phyloP scores from a whole-genome alignment of 192 early-diverging fungal genomes.

The Umbelopsis vinacea region DNA sequence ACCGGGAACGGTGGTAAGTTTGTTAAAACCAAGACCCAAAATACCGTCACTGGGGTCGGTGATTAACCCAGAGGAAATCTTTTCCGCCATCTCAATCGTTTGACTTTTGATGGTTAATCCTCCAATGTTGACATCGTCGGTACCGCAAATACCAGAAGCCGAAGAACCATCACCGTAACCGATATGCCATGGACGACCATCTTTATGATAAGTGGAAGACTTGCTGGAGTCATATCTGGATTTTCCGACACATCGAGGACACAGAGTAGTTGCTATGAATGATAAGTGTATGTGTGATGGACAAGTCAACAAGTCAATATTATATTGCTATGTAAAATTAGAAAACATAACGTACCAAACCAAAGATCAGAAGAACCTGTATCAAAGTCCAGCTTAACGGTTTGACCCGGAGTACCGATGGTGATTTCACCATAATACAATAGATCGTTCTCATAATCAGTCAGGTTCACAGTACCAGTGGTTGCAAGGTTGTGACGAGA shows the following conservation, averaged over 20 bases:
- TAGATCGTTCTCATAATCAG: constrained; percentile 32
- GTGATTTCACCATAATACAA: constrained; percentile 61
- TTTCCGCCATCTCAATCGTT: constrained; percentile 61
- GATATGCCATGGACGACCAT: constrained; percentile 55
- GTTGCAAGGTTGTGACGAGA: neutral
- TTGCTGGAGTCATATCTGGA: constrained; percentile 53
- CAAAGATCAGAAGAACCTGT: constrained; percentile 64
- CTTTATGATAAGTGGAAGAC: constrained; percentile 57
- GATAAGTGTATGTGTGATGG: neutral
- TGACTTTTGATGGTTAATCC: constrained; percentile 59
- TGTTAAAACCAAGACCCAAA: constrained; percentile 61
- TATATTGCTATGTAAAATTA: neutral
- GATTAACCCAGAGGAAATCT: constrained; percentile 57
- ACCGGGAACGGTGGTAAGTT: constrained; percentile 36
- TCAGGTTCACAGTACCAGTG: constrained; percentile 14
- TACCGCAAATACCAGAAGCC: constrained; percentile 38
- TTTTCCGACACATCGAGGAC: constrained; percentile 37
- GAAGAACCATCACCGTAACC: constrained; percentile 61
- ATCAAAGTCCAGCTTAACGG: constrained; percentile 63
- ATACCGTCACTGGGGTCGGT: constrained; percentile 62
- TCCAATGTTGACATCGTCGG: constrained; percentile 62
- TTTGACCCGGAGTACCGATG: constrained; percentile 61
- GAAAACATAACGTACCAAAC: constrained; percentile 32
- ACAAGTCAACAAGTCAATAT: neutral
- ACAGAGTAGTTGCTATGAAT: constrained; percentile 42